Evolutionary conservation across 2,329 filamentous ascomycete species (phyloP).

Genomic region (Trichoderma koningiopsis): DNA sequence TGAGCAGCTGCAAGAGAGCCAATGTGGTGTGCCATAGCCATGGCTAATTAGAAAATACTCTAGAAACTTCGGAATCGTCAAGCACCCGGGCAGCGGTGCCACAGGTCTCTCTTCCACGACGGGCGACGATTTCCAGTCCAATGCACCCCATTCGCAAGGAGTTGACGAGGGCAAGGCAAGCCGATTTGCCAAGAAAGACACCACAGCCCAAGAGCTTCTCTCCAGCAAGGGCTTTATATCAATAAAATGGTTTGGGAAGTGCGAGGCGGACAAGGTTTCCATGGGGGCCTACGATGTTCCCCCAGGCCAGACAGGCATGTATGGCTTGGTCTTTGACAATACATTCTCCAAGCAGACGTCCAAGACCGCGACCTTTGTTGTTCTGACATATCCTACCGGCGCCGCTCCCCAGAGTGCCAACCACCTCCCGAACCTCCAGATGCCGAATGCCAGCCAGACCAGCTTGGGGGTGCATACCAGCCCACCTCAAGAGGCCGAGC

Average conservation of each 20-base stretch:
- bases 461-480: conserved; percentile 55
- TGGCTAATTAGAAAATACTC: background rate
- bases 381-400: conserved; percentile 89
- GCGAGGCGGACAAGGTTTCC: conserved; percentile 92
- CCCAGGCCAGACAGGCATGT: conserved; percentile 80
- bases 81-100: conserved; percentile 78
- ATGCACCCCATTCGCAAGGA: conserved; percentile 51
- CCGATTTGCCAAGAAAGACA: conserved; percentile 59
- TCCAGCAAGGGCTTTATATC: conserved; percentile 68
- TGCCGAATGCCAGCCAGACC: conserved; percentile 49
- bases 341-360: conserved; percentile 95
- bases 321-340: conserved; percentile 96
- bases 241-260: conserved; percentile 89
- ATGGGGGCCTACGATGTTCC: conserved; percentile 85
- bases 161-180: conserved; percentile 49
- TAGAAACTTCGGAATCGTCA: conserved; percentile 95
- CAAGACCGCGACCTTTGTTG: conserved; percentile 92
- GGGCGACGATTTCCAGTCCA: conserved; percentile 47
- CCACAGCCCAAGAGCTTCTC: conserved; percentile 64
- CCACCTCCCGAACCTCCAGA: conserved; percentile 64
- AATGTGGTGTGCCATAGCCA: background rate
- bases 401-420: conserved; percentile 74
- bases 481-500: conserved; percentile 47
- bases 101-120: conserved; percentile 49
- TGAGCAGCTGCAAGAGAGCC: conserved; percentile 37